These are phyloP conservation scores for Komagataella pseudopastoris DNA, from an alignment of 805 yeast species.

Conservation along the genomic window DNA sequence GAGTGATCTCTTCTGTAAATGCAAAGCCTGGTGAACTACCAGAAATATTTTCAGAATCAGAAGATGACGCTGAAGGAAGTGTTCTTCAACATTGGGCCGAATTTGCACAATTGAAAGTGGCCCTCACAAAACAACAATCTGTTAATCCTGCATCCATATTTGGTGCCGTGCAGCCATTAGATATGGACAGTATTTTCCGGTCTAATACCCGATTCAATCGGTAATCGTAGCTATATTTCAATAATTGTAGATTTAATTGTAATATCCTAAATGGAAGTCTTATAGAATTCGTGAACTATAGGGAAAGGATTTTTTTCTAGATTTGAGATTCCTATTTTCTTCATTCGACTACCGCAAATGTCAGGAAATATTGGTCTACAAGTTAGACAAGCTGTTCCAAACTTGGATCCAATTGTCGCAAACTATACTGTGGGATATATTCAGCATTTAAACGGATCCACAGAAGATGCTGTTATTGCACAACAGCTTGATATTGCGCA, in stretches of 20 bases:
- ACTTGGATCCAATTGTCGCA: conserved; percentile 74
- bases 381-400: conserved; percentile 77
- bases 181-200: conserved; percentile 53
- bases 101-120: conserved; percentile 37
- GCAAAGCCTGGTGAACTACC: conserved; percentile 17
- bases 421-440: conserved; percentile 91
- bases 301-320: background rate
- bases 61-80: conserved; percentile 35
- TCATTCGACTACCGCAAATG: conserved; percentile 8
- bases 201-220: background rate
- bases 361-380: conserved; percentile 26
- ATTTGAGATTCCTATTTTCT: background rate
- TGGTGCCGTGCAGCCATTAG: conserved; percentile 60
- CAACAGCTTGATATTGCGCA: conserved; percentile 51
- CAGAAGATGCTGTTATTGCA: conserved; percentile 73
- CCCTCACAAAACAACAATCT: conserved; percentile 29
- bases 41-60: conserved; percentile 37
- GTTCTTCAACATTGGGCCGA: conserved; percentile 49
- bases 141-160: conserved; percentile 59
- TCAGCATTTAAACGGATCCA: conserved; percentile 63
- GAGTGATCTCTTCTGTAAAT: background rate
- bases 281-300: background rate
- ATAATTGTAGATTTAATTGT: background rate
- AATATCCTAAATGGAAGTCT: background rate
- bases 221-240: background rate